A percentile compares a stretch with the other conserved stretches of the same genome.
These are phyloP conservation scores for Coemansia sp. DNA, from an alignment of 192 early-diverging fungal genomes.

Conservation along the genomic window DNA sequence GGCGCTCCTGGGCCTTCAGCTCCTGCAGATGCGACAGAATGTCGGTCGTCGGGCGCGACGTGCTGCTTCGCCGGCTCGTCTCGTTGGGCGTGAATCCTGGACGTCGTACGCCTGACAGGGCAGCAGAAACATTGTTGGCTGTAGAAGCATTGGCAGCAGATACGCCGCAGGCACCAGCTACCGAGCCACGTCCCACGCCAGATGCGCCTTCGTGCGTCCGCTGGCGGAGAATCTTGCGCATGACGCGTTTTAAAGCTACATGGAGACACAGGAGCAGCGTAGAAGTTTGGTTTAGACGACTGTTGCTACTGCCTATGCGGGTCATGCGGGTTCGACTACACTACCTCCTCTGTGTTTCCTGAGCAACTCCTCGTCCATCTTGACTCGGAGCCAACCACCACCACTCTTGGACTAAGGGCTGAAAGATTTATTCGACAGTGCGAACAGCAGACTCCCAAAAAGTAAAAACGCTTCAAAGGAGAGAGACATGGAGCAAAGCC, in stretches of 20 bases:
- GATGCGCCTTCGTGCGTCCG: slow-evolving; percentile 4
- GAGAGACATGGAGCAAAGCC: neutral
- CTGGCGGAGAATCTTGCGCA: slow-evolving; percentile 34
- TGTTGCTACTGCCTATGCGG: neutral
- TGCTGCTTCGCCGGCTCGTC: slow-evolving; percentile 25
- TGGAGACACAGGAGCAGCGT: neutral
- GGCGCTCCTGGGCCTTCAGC: slow-evolving; percentile 48
- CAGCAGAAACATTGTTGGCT: neutral
- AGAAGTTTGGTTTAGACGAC: neutral
- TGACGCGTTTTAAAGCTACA: slow-evolving; percentile 41
- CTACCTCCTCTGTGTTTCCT: slow-evolving; percentile 1
- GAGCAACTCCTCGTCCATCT: neutral
- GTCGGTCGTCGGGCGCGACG: slow-evolving; percentile 28
- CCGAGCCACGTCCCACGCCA: neutral
- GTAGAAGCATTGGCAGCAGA: neutral
- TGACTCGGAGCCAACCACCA: neutral
- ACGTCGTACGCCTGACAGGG: slow-evolving; percentile 7
- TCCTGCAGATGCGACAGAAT: slow-evolving; percentile 49
- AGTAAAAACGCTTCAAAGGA: neutral
- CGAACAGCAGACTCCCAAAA: neutral
- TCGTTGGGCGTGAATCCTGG: slow-evolving; percentile 7
- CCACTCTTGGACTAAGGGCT: neutral
- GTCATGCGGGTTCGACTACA: neutral
- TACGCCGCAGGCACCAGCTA: neutral
- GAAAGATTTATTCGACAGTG: neutral